Evolutionary conservation across 352 stramenopile genomes (phyloP).

Genomic region (Pythium aquatile): DNA sequence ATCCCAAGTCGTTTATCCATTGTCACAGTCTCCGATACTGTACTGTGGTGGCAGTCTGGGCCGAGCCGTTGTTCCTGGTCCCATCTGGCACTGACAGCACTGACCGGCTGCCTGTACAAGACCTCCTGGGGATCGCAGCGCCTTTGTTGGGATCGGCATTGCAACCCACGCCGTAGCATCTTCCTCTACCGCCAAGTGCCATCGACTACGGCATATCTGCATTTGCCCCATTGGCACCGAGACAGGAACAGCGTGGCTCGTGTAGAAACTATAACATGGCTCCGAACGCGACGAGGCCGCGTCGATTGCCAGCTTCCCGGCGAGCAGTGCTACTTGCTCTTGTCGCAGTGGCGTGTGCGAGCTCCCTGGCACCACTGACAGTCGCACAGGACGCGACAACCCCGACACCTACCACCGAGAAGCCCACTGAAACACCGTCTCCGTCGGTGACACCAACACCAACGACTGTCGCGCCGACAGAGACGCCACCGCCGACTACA

Average conservation of each 20-base stretch:
- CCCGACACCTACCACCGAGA: background rate
- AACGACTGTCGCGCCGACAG: constrained; percentile 6
- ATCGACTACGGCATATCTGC: background rate
- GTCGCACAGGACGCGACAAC: constrained; percentile 12
- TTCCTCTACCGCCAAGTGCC: background rate
- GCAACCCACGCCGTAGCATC: background rate
- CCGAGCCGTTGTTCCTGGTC: constrained; percentile 4
- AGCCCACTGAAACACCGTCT: background rate
- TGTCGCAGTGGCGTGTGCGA: constrained; percentile 5
- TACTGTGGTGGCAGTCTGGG: background rate
- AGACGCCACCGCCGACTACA: background rate
- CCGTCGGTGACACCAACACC: background rate
- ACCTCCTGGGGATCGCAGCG: constrained; percentile 5
- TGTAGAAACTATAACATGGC: constrained; percentile 1
- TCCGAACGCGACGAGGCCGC: constrained; percentile 4
- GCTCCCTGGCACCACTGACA: constrained; percentile 2
- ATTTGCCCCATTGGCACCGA: background rate
- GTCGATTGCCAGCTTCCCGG: background rate
- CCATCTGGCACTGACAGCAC: background rate
- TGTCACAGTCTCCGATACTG: background rate
- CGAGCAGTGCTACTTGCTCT: constrained; percentile 12
- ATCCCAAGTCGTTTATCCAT: background rate
- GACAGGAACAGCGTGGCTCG: background rate
- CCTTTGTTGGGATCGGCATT: constrained; percentile 2
- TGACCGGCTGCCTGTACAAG: constrained; percentile 1